Evolutionary conservation across 495 filamentous ascomycete species (phyloP), one percentile per base, ranked within the genome.

Genomic region (Acidomyces sp.): DNA sequence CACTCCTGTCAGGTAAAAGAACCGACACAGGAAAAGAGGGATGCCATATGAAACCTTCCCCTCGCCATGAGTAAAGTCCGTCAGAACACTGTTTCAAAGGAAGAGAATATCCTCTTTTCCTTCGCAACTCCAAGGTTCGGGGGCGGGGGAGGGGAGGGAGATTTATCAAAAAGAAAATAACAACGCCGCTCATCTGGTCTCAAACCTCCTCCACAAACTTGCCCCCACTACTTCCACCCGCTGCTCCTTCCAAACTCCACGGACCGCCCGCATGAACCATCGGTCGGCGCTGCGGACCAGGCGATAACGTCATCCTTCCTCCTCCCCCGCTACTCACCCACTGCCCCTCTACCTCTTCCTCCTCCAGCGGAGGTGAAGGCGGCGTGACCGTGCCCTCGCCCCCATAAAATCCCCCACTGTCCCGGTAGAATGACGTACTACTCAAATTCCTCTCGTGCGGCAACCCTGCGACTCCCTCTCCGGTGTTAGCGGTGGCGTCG

Each of bases 231-330:
- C 15, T 34, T 16, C 13, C n/a, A n/a, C n/a, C n/a, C n/a, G n/a
- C n/a, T n/a, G n/a, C n/a, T n/a, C n/a, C n/a, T n/a, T n/a, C n/a
- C n/a, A n/a, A n/a, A n/a, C n/a, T n/a, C 25, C 50, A 54, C 21
- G 48, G 47, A 3, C 48, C 52, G 2, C 43, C 43, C 2, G 29
- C 31, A 21, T 52, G 48, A 12, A 55, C 31, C n/a, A 39, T 49
- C 10, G 52, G 52, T 17, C 21, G 45, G 7, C 52, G 34, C 28
- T 42, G 43, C 18, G 52, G 52, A 6, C 52, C 49, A 23, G 52
- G 52, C 22, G 41, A 49, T 2, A 55, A 30, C 37, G 38, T 51
- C 15, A 45, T 20, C n/a, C n/a, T 16, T 42, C 31, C 20, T 40
- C 39, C 7, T 6, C 12, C 7, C 12, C 31, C 9, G 9, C 31